phyloP scores from a whole-genome alignment of 2,329 filamentous ascomycete species.

The Pezicula radicicola region DNA sequence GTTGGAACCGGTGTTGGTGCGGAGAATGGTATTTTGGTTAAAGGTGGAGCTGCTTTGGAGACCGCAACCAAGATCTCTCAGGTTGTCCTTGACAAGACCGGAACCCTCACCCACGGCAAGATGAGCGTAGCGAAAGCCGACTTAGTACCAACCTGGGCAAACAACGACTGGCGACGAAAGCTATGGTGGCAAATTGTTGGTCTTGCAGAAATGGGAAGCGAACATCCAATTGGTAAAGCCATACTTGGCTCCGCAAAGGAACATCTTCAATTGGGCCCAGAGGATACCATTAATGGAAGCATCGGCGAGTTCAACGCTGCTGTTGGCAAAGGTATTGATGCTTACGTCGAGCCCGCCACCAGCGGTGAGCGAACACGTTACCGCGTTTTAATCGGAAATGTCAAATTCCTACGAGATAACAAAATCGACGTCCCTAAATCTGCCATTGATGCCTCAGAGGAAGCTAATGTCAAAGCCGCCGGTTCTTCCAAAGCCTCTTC shows the following conservation, averaged over 20 bases:
- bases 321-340: constrained; percentile 83
- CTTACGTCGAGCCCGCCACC: constrained; percentile 73
- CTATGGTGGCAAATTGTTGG: constrained; percentile 97
- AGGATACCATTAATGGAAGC: constrained; percentile 76
- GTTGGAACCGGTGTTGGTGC: constrained; percentile 97
- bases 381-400: constrained; percentile 80
- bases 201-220: constrained; percentile 91
- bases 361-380: constrained; percentile 69
- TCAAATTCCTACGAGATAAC: constrained; percentile 70
- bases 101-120: constrained; percentile 89
- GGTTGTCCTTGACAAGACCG: constrained; percentile 93
- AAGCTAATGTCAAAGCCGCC: constrained; percentile 46
- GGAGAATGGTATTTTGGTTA: constrained; percentile 95
- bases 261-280: constrained; percentile 68
- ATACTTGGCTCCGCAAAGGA: constrained; percentile 73
- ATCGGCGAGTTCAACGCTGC: constrained; percentile 80
- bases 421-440: constrained; percentile 63
- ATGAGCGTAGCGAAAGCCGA: constrained; percentile 83
- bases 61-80: constrained; percentile 86
- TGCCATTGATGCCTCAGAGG: constrained; percentile 61
- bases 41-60: constrained; percentile 90
- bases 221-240: constrained; percentile 93
- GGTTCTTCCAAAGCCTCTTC: constrained; percentile 27
- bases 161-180: constrained; percentile 62
- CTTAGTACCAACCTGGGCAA: constrained; percentile 66